Evolutionary conservation across 345 rosid species (phyloP), one percentile per base, ranked within the genome.

Genomic region (Limnanthes douglasii): DNA sequence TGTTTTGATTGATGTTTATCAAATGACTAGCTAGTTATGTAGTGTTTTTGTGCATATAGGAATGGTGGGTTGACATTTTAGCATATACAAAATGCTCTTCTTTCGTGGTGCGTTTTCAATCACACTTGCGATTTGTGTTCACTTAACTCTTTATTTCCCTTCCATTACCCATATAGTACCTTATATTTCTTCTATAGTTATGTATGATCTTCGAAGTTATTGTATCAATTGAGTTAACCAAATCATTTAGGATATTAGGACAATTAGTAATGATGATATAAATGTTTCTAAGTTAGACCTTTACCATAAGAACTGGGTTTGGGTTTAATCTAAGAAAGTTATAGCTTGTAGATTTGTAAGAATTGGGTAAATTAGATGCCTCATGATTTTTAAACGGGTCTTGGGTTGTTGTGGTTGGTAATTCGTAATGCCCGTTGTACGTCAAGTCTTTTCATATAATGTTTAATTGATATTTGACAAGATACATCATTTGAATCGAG

Each of bases 331-430:
- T 0, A 42, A 64, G 29, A 73, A 56, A 46, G 65, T 66, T 13
- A 27, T 30, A 45, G 71, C 57, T 10, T 77, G 94, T 48, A 67
- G 57, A 43, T 77, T 81, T 60, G 68, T 57, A n/a, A 62, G 70
- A 65, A 24, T 15, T 76, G 29, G 55, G 47, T 39, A 62, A 39
- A 13, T 48, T 53, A 6, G 84, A 81, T 57, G 65, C 64, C 4
- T 66, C 73, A 0, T 73, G 70, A 36, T 60, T 73, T 54, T 57
- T 81, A 19, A 76, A 81, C 20, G 88, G 88, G 1, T 76, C 94
- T 0, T 76, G 88, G 88, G 57, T 81, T 18, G 84, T 77, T 22
- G 66, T 77, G 14, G 88, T 81, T 1, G 94, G 88, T 21, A 88
- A 81, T 48, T 81, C 94, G 0, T 81, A 73, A 39, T 75, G 81